Percentiles rank a stretch among this genome's conserved stretches.
Evolutionary conservation across 2,329 filamentous ascomycete genomes (phyloP).

Genomic region (Pseudogymnoascus sp.): DNA sequence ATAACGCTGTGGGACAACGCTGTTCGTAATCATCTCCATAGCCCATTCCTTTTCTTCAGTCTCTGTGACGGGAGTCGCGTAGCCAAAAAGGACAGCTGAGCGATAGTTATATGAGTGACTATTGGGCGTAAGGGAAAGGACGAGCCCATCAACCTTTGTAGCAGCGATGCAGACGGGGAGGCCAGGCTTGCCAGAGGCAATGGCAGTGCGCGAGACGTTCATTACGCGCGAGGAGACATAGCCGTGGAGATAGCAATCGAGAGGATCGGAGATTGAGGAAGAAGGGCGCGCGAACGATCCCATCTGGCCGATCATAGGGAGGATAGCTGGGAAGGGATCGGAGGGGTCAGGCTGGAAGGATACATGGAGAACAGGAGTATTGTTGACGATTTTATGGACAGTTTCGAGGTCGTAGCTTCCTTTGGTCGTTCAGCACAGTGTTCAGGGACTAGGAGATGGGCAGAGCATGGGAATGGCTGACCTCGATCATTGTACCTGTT

Average conservation of each 20-base stretch:
- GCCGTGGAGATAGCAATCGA: conserved; percentile 75
- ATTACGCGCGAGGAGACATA: conserved; percentile 74
- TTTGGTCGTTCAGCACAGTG: conserved; percentile 31
- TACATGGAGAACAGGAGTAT: conserved; percentile 65
- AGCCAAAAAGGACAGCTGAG: conserved; percentile 62
- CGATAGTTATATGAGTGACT: conserved; percentile 83
- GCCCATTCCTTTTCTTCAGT: conserved; percentile 65
- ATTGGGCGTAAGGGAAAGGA: conserved; percentile 71
- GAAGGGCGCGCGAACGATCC: conserved; percentile 58
- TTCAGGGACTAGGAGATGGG: not conserved
- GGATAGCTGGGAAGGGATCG: conserved; percentile 63
- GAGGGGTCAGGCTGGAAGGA: conserved; percentile 56
- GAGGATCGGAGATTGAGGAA: conserved; percentile 50
- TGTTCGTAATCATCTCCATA: conserved; percentile 69
- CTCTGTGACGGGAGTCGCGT: conserved; percentile 58
- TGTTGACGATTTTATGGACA: conserved; percentile 69
- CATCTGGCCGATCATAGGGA: conserved; percentile 83
- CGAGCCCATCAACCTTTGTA: conserved; percentile 68
- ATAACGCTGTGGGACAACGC: conserved; percentile 62
- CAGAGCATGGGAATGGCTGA: conserved; percentile 12
- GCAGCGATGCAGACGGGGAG: conserved; percentile 66
- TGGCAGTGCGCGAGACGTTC: conserved; percentile 41
- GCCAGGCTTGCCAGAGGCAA: conserved; percentile 31
- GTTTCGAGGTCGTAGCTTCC: conserved; percentile 62
- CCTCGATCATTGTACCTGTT: conserved; percentile 22